Conservation (phyloP, 192 early-diverging fungal species). For the Spizellomyces punctatus region DNA sequence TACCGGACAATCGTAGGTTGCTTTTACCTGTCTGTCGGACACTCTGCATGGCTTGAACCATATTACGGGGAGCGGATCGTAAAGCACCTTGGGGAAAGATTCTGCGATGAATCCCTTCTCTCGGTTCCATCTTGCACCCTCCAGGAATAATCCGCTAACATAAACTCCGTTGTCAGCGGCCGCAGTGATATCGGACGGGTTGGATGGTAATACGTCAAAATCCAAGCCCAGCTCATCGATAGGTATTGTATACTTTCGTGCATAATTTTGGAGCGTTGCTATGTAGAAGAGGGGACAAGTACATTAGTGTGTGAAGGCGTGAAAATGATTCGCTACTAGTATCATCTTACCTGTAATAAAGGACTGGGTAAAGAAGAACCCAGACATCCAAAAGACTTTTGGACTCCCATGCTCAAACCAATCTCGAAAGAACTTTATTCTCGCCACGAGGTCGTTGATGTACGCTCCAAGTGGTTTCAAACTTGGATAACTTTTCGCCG, state of each 20-base stretch:
- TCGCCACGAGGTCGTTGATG: slow-evolving; percentile 54
- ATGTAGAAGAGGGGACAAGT: slow-evolving; percentile 7
- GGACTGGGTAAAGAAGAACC: slow-evolving; percentile 72
- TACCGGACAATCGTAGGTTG: slow-evolving; percentile 60
- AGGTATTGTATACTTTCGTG: slow-evolving; percentile 60
- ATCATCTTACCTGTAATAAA: slow-evolving; percentile 60
- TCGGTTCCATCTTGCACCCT: slow-evolving; percentile 59
- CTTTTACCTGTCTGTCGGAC: slow-evolving; percentile 23
- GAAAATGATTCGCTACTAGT: background rate
- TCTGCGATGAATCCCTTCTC: slow-evolving; percentile 52
- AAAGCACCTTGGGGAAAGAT: slow-evolving; percentile 59
- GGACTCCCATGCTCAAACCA: slow-evolving; percentile 62
- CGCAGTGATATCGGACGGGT: slow-evolving; percentile 14
- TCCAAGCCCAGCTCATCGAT: slow-evolving; percentile 63
- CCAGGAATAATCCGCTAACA: slow-evolving; percentile 57
- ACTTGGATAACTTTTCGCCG: slow-evolving; percentile 62
- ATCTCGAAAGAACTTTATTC: slow-evolving; percentile 59
- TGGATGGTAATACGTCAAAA: slow-evolving; percentile 49
- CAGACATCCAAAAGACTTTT: slow-evolving; percentile 64
- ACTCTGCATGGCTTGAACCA: slow-evolving; percentile 63
- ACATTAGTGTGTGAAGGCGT: background rate
- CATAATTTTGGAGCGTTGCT: slow-evolving; percentile 66
- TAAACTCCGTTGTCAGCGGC: slow-evolving; percentile 55
- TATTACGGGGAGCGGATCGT: slow-evolving; percentile 61
- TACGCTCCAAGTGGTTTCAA: slow-evolving; percentile 64